Base-by-base conservation (phyloP, 1,284 basidiomycete species). In the Phenoliferia sp. region DNA sequence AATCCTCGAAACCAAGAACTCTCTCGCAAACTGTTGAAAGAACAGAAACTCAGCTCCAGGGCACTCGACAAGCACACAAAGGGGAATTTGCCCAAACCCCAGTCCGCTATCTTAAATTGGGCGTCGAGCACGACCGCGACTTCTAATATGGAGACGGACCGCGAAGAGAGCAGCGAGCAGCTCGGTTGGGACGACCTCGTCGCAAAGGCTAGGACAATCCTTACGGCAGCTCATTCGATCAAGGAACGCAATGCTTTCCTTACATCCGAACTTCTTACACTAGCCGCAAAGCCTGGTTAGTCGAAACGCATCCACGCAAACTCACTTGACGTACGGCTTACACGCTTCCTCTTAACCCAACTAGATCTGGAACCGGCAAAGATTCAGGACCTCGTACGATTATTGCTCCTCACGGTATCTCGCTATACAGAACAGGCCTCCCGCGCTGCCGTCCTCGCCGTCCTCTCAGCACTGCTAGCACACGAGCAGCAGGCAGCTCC, bases 391-490 rank as follows among this genome's bases (percentile, higher is more conserved):
- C 77, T 94, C 34, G 88, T 92, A 78, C 83, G 83, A 69, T 80
- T 92, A 1, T 80, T 93, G 58, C 87, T 87, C 1, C 80, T 86
- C 56, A 92, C 89, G 0, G 89, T 90, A 76, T 84, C 89, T 17
- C 86, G 87, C 73, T 92, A 92, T 81, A 80, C 85, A 57, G 91
- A 94, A 77, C 79, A 84, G 2, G 77, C 82, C 62, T 93, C 91
- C 2, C 82, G 88, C 66, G 83, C 86, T 60, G 87, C 87, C 3
- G 87, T 90, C 0, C 86, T 91, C 70, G 79, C 79, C 1, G 83
- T 90, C 39, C 85, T 85, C 0, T 82, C 84, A 75, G 84, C 85
- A 57, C 76, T 92, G 63, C 83, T 90, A 22, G 79, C 80, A 32
- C 83, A 83, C 55, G 87, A 90, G 69, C 84, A 86, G 58, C 74